Evolutionary conservation across 805 yeast genomes (phyloP).

Genomic region (Metschnikowia henanensis): DNA sequence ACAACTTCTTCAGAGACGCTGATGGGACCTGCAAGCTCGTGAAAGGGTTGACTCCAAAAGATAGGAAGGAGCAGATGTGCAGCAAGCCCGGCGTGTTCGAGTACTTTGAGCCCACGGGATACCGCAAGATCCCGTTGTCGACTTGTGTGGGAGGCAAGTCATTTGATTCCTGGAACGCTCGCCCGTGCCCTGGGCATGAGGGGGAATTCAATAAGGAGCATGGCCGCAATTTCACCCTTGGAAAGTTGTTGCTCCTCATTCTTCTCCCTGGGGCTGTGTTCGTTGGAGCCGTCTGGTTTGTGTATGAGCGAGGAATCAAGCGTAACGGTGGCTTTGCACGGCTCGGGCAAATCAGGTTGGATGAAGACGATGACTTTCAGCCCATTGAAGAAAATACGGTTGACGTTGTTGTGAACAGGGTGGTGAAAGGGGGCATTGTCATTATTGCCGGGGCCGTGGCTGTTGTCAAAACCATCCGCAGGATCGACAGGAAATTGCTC

Average conservation of each 20-base stretch:
- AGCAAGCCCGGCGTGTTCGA: constrained; percentile 55
- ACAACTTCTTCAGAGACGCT: constrained; percentile 63
- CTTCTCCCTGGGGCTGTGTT: constrained; percentile 59
- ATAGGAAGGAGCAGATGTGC: constrained; percentile 60
- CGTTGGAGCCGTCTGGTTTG: constrained; percentile 57
- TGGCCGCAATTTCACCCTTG: constrained; percentile 54
- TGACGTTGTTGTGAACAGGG: constrained; percentile 57
- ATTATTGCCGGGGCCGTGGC: constrained; percentile 43
- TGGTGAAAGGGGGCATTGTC: constrained; percentile 58
- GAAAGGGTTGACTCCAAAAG: constrained; percentile 67
- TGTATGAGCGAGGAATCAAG: constrained; percentile 79
- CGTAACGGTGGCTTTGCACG: constrained; percentile 74
- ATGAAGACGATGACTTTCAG: constrained; percentile 57
- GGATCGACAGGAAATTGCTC: constrained; percentile 33
- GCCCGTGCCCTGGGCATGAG: constrained; percentile 88
- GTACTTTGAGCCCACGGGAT: constrained; percentile 89
- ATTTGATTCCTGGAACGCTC: constrained; percentile 62
- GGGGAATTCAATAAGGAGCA: constrained; percentile 56
- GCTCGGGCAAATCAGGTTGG: constrained; percentile 85
- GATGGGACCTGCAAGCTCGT: constrained; percentile 89
- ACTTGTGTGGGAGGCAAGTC: constrained; percentile 82
- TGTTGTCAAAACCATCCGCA: constrained; percentile 31
- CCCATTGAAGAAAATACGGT: constrained; percentile 62
- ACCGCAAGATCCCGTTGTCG: constrained; percentile 79
- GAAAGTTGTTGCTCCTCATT: constrained; percentile 47